Conservation (phyloP, 768 basidiomycete species). For the Agrocybe pediades region DNA sequence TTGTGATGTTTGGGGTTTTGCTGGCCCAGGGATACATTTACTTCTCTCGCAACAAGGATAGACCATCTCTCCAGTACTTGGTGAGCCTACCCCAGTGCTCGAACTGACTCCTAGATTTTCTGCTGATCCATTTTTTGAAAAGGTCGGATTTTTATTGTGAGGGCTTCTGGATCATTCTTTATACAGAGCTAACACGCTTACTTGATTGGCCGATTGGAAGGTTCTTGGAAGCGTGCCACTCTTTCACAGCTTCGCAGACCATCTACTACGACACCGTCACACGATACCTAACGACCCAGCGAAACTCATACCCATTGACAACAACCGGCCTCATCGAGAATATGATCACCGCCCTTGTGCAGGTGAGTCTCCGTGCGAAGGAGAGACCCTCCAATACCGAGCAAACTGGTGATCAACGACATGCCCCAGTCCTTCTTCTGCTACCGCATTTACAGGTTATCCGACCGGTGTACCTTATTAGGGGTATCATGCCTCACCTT, state of each 20-base stretch:
- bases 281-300: neutral
- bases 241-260: slow-evolving; percentile 9
- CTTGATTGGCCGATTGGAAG: neutral
- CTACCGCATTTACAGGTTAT: slow-evolving; percentile 11
- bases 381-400: neutral
- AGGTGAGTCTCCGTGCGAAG: neutral
- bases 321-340: slow-evolving; percentile 10
- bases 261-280: slow-evolving; percentile 14
- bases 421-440: slow-evolving; percentile 12
- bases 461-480: neutral
- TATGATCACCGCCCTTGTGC: slow-evolving; percentile 12
- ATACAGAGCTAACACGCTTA: neutral
- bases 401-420: too few species aligned
- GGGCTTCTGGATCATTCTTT: neutral
- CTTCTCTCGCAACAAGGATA: slow-evolving; percentile 5
- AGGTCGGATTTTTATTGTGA: slow-evolving; percentile 5
- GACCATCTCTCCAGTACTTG: slow-evolving; percentile 1
- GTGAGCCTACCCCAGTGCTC: neutral
- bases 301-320: slow-evolving; percentile 11
- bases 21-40: slow-evolving; percentile 13
- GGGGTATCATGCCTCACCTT: slow-evolving; percentile 7
- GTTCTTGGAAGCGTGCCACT: slow-evolving; percentile 8
- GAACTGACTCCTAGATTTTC: neutral
- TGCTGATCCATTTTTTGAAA: too few species aligned
- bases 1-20: slow-evolving; percentile 7